Evolutionary conservation across 2,329 filamentous ascomycete species (phyloP), one percentile per base, ranked within the genome.

Genomic region (Aspergillus japonicus): DNA sequence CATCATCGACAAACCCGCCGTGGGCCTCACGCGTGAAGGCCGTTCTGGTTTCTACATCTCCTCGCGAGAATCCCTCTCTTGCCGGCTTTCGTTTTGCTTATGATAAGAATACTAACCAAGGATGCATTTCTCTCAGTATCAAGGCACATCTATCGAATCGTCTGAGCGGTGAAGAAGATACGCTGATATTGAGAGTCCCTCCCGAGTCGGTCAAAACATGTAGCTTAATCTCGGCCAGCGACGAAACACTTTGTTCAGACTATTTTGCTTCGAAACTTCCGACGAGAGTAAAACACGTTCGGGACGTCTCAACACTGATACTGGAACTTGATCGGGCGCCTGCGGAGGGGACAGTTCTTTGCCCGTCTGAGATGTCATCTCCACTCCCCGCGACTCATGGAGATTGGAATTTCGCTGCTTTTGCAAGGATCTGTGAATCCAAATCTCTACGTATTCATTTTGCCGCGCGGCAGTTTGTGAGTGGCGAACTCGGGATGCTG

Each of bases 121-220:
- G 63, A 64, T 66, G 59, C 47, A 65, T 66, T 33, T 61, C 61
- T 48, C 56, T 66, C 59, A 29, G 14, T 35, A 58, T 66, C 51
- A 60, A 26, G 39, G 59, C 64, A 58, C 44, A 62, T 29, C 26
- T 29, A 52, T 50, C 62, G 24, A 56, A 59, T 65, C 64, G 64
- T 60, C 5, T 53, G 29, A 58, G 47, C 51, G 48, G 44, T 8
- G 26, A 29, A 47, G 61, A 62, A 35, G 61, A 61, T 50, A 53
- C 61, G 60, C 57, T 64, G 48, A 61, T 31, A 12, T 59, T 66
- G 50, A 66, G 55, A 55, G 49, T 66, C 16, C 44, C 60, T 35
- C 63, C 60, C 56, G 62, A 59, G 50, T 58, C 23, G 51, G 56
- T 66, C 51, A 26, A 60, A 58, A 42, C 50, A 50, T 66, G 59